Conservation (phyloP, 352 stramenopile species). For the Phytophthora melonis region DNA sequence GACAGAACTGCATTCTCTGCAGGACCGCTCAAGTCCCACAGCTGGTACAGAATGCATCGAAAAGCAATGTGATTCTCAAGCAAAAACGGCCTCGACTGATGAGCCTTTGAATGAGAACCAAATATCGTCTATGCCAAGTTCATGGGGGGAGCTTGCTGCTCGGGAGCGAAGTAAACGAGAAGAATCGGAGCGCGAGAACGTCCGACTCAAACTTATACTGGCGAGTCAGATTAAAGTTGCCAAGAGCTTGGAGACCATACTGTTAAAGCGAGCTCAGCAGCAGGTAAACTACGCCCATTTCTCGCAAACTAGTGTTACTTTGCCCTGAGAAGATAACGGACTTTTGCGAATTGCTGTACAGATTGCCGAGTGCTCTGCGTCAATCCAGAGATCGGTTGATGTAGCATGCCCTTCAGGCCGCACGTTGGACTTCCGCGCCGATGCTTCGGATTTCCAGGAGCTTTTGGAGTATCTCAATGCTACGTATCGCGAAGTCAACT, state of each 20-base stretch:
- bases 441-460: slow-evolving; percentile 33
- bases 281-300: slow-evolving; percentile 20
- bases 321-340: not conserved
- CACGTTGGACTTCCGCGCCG: slow-evolving; percentile 32
- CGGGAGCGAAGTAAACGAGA: slow-evolving; percentile 17
- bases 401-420: slow-evolving; percentile 17
- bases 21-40: not conserved
- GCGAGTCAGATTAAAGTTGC: slow-evolving; percentile 57
- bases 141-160: slow-evolving; percentile 28
- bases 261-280: slow-evolving; percentile 37
- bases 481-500: slow-evolving; percentile 35
- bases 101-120: not conserved
- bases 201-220: slow-evolving; percentile 45
- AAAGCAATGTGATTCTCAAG: not conserved
- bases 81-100: not conserved
- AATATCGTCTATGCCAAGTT: not conserved
- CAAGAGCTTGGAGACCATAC: slow-evolving; percentile 50
- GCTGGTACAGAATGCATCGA: not conserved
- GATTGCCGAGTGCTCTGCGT: slow-evolving; percentile 27
- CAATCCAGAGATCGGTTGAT: slow-evolving; percentile 25
- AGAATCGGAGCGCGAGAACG: slow-evolving; percentile 42
- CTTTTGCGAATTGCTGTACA: slow-evolving; percentile 4
- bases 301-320: not conserved
- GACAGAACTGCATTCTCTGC: slow-evolving; percentile 32
- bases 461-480: slow-evolving; percentile 37